Base-by-base conservation (phyloP, 164 flowering plant genomes). In the Stephania yunnanensis region DNA sequence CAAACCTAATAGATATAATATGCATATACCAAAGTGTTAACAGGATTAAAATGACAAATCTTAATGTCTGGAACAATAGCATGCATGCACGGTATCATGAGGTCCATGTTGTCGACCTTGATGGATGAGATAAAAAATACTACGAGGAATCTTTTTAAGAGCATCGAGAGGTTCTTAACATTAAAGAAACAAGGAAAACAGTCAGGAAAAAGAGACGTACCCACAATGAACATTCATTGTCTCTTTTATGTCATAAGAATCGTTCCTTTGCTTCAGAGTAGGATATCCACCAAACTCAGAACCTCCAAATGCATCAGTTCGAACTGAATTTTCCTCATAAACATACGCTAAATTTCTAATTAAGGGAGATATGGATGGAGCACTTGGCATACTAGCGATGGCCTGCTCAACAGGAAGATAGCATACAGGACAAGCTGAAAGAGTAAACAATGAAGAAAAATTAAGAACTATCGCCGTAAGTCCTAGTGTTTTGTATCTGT, bases 201-300 rank as follows among this genome's bases (percentile, higher is more conserved):
- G 13, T 44, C 48, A 71, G 46, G 71, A 50, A 55, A 20, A 69
- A 11, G 52, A 66, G 75, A 1, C 97, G 74, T 90, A 96, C 99
- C 99, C 99, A 78, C 99, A 96, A 67, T 96, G 93, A 80, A 96
- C 92, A 71, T 71, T 87, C 99, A 96, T 94, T 7, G 98, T 88
- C 81, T 94, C 98, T 78, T 86, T 85, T 70, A 96, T 83, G 78
- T 92, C 86, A 82, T 76, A 94, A 64, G 98, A 92, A 75, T 94
- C 89, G 75, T 76, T 84, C 78, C 99, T 88, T 82, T 90, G 91
- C 77, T 79, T 74, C 81, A 96, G 68, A 75, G 99, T 89, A 80
- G 98, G 97, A 85, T 90, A 96, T 78, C 99, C 99, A 83, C 99
- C 99, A 81, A 96, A 96, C 1, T 86, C 91, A 42, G 99, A 96